A percentile compares a stretch with the other conserved stretches of the same genome.
These are phyloP conservation scores for Candida tallmaniae DNA, from an alignment of 805 yeast species.

Conservation along the genomic window DNA sequence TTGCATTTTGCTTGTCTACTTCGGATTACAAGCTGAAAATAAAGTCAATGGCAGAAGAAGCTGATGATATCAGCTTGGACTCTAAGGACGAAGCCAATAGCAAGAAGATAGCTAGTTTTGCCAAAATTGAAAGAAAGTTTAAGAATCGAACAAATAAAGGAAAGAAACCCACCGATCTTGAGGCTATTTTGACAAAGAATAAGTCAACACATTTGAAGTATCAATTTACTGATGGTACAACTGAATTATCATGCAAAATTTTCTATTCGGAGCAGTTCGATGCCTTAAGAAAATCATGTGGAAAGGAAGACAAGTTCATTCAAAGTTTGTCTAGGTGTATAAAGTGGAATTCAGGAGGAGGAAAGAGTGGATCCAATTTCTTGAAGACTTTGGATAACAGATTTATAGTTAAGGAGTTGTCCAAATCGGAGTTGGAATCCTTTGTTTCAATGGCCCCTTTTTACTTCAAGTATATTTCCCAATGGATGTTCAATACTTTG, in stretches of 20 bases:
- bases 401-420: conserved; percentile 82
- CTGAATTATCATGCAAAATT: conserved; percentile 84
- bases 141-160: conserved; percentile 23
- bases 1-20: conserved; percentile 87
- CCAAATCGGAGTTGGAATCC: conserved; percentile 85
- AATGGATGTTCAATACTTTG: conserved; percentile 88
- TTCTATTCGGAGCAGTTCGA: conserved; percentile 96
- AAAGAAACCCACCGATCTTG: conserved; percentile 40
- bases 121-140: conserved; percentile 39
- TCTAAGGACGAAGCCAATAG: conserved; percentile 17
- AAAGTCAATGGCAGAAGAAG: conserved; percentile 19
- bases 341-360: conserved; percentile 95
- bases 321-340: conserved; percentile 91
- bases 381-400: conserved; percentile 89
- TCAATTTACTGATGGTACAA: conserved; percentile 82
- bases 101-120: conserved; percentile 33
- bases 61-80: conserved; percentile 9
- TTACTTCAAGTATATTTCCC: conserved; percentile 93
- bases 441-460: conserved; percentile 95
- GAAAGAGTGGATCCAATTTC: conserved; percentile 93
- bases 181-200: conserved; percentile 68
- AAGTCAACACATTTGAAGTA: conserved; percentile 89
- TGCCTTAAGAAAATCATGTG: conserved; percentile 84
- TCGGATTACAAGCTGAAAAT: conserved; percentile 74
- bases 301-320: conserved; percentile 66